Evolutionary conservation across 495 filamentous ascomycete genomes (phyloP), one percentile per base, ranked within the genome.

Genomic region (Cryomyces antarcticus): DNA sequence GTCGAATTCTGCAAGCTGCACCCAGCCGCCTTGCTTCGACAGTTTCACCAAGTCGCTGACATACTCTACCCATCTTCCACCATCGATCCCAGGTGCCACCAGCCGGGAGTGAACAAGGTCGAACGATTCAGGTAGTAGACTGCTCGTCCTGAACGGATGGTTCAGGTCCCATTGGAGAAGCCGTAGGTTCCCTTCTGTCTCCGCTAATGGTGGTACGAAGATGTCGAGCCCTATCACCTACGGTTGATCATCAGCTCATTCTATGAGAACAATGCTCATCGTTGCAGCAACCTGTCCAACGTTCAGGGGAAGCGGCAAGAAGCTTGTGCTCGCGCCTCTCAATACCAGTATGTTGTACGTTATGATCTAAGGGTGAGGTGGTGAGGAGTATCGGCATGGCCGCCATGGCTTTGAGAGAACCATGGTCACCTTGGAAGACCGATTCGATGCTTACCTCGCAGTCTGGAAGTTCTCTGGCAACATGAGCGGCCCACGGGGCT

Each of bases 1-100:
- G 52, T 93, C 86, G 46, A 85, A 71, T 56, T 97, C 89, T 28
- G 81, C 70, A 71, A 95, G 78, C 56, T 97, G 89, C 41, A 84
- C 70, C 87, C 87, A 95, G 12, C 89, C 85, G 27, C 79, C 73
- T 31, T 69, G 71, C 47, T 69, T 80, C 39, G 77, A 52, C 4
- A 79, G 65, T 46, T 70, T 72, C 51, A 65, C 68, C 48, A 94
- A 80, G 50, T 95, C 89, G 46, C 64, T 62, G 46, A 93, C 57
- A 62, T 95, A 95, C 12, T 71, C 68, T 45, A 62, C 57, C 89
- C 89, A 97, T 60, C 83, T 66, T 47, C 66, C 61, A 45, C 65
- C 62, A 47, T 92, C 71, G 48, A 97, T 83, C 6, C 86, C 89
- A 40, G 74, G 64, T 29, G 73, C 70, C 49, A 95, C 74, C 58